Percentiles rank a stretch among this genome's conserved stretches.
Evolutionary conservation across 1,284 basidiomycete species (phyloP).

Genomic region (Leccinum subrobustum): DNA sequence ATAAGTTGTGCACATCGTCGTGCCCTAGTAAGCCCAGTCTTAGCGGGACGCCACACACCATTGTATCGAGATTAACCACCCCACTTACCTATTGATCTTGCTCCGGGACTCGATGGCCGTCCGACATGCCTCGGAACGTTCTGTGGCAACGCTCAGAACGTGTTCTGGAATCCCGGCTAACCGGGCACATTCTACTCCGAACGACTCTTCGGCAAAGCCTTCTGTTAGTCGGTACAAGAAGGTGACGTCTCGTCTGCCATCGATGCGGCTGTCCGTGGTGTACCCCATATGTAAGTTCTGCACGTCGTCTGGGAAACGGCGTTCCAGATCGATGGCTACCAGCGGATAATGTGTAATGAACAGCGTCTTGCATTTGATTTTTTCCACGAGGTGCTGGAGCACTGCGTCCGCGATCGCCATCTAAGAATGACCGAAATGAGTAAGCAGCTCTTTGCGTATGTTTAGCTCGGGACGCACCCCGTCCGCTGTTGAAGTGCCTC

Average conservation of each 20-base stretch:
- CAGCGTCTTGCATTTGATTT: slow-evolving; percentile 74
- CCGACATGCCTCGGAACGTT: slow-evolving; percentile 59
- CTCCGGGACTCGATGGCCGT: slow-evolving; percentile 48
- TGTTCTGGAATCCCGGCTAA: slow-evolving; percentile 77
- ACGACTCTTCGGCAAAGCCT: slow-evolving; percentile 79
- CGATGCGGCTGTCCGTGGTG: slow-evolving; percentile 58
- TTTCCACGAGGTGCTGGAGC: slow-evolving; percentile 68
- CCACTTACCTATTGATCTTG: slow-evolving; percentile 49
- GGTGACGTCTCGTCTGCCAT: slow-evolving; percentile 76
- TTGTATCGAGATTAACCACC: not conserved
- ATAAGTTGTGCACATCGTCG: slow-evolving; percentile 26
- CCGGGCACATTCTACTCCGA: slow-evolving; percentile 87
- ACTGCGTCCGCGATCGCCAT: slow-evolving; percentile 84
- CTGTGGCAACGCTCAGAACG: slow-evolving; percentile 60
- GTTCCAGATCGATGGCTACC: slow-evolving; percentile 58
- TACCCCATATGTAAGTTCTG: slow-evolving; percentile 89
- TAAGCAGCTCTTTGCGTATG: not conserved
- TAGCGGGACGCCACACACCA: not conserved
- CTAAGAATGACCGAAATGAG: slow-evolving; percentile 37
- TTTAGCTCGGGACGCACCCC: slow-evolving; percentile 53
- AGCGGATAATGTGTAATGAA: slow-evolving; percentile 94
- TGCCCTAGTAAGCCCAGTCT: slow-evolving; percentile 13
- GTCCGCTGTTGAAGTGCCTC: slow-evolving; percentile 84
- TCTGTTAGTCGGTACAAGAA: slow-evolving; percentile 78
- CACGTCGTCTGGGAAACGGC: slow-evolving; percentile 54